A percentile compares a stretch with the other conserved stretches of the same genome.
Evolutionary conservation across 768 basidiomycete genomes (phyloP).

Genomic region (Tricholoma saponaceum): DNA sequence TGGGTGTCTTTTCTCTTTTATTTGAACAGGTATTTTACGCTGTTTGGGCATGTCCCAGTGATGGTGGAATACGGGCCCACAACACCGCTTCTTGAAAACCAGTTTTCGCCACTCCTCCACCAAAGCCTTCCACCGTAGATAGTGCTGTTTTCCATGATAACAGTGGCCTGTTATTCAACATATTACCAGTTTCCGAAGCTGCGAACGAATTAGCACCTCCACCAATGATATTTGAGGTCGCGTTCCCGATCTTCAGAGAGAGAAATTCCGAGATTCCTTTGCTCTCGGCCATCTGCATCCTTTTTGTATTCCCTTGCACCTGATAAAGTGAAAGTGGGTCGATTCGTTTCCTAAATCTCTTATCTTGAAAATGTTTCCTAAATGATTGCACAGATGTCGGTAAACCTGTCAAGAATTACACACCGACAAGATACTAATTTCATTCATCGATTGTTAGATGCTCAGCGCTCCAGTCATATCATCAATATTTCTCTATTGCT

Average conservation of each 20-base stretch:
- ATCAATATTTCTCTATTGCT: constrained; percentile 30
- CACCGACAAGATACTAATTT: neutral
- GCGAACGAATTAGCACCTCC: no score
- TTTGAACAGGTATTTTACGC: constrained; percentile 36
- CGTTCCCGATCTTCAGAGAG: no score
- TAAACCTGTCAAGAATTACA: neutral
- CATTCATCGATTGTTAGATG: constrained; percentile 23
- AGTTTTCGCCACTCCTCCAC: no score
- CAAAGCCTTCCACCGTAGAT: no score
- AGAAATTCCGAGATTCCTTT: no score
- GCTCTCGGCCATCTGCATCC: neutral
- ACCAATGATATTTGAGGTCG: no score
- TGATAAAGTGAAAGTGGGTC: neutral
- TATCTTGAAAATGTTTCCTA: neutral
- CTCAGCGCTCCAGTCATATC: constrained; percentile 25
- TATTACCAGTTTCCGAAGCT: no score
- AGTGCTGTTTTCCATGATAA: no score
- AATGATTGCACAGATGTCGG: neutral
- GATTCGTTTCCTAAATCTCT: neutral
- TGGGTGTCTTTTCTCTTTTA: constrained; percentile 36
- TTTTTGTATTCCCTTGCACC: constrained; percentile 20
- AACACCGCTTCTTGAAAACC: no score
- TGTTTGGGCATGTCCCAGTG: constrained; percentile 35
- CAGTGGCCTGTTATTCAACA: no score
- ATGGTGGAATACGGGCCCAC: no score